Percentiles rank a stretch among this genome's conserved stretches.
Conservation (phyloP, 2,329 filamentous ascomycete species). For the Sphaerostilbella broomeana region DNA sequence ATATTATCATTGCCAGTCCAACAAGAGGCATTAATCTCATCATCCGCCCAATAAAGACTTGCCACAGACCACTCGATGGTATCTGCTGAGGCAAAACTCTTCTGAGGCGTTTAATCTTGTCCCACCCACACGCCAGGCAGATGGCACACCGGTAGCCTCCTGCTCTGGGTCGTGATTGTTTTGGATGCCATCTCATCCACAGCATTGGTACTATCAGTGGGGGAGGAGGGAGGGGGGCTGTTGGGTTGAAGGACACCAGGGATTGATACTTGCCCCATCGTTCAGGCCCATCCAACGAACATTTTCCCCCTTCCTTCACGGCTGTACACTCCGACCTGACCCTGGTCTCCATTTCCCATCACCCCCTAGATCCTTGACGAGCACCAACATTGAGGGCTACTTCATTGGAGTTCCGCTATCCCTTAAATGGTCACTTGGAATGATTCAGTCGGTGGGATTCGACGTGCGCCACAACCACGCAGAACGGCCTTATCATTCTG, state of each 20-base stretch:
- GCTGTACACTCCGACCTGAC: background rate
- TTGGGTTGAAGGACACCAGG: no score
- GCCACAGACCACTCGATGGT: conserved; percentile 10
- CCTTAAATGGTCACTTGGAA: no score
- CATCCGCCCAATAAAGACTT: conserved; percentile 9
- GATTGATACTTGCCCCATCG: no score
- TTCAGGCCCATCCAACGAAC: no score
- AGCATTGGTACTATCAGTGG: conserved; percentile 6
- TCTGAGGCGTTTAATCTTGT: conserved; percentile 11
- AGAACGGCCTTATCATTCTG: conserved; percentile 6
- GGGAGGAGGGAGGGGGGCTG: conserved; percentile 4
- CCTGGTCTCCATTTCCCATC: no score
- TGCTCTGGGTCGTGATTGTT: conserved; percentile 4
- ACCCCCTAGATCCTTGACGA: no score
- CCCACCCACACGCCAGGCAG: conserved; percentile 13
- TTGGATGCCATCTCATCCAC: conserved; percentile 6
- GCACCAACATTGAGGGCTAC: no score
- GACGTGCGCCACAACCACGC: conserved; percentile 6
- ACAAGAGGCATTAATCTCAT: conserved; percentile 10
- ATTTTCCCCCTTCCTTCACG: background rate
- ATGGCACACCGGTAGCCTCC: conserved; percentile 12
- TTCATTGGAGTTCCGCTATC: no score
- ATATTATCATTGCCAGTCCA: no score
- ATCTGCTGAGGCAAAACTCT: conserved; percentile 8
- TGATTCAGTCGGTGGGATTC: no score